These are phyloP conservation scores for Cystobasidiopsis lactophilus DNA, from an alignment of 768 basidiomycete genomes.

Conservation along the genomic window DNA sequence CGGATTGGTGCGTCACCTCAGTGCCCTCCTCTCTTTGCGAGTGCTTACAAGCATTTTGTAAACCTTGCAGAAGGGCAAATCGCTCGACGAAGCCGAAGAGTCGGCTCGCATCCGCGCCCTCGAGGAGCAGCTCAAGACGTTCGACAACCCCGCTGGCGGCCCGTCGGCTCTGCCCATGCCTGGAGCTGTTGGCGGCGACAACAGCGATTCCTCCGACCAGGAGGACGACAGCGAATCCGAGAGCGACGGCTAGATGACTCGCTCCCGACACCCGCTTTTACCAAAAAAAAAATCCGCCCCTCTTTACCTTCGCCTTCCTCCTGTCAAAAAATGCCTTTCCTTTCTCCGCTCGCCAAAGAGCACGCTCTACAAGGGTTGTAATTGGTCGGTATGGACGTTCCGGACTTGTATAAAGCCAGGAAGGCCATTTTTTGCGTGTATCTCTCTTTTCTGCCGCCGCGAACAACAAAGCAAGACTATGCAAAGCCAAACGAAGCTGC, in stretches of 20 bases:
- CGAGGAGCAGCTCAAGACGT: constrained; percentile 66
- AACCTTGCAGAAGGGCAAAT: constrained; percentile 48
- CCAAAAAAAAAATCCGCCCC: too few relatives aligned
- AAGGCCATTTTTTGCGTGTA: too few relatives aligned
- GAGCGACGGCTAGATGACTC: neutral
- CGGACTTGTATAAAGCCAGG: too few relatives aligned
- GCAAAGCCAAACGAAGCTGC: too few relatives aligned
- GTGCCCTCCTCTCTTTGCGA: neutral
- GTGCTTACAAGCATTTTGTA: neutral
- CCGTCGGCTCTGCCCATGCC: neutral
- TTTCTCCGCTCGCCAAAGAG: too few relatives aligned
- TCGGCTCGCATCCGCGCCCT: constrained; percentile 80
- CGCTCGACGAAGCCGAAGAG: constrained; percentile 87
- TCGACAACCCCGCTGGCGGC: constrained; percentile 31
- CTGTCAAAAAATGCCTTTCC: too few relatives aligned
- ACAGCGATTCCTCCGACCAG: constrained; percentile 7
- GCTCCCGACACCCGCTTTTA: too few relatives aligned
- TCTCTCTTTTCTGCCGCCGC: too few relatives aligned
- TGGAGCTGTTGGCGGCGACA: neutral
- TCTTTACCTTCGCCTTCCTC: too few relatives aligned
- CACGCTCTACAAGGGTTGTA: too few relatives aligned
- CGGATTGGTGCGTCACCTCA: constrained; percentile 30
- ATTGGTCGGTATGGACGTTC: too few relatives aligned
- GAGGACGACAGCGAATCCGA: constrained; percentile 8
- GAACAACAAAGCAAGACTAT: too few relatives aligned